Conservation (phyloP, 1,139 yeast species). For the Pichia sp. region DNA sequence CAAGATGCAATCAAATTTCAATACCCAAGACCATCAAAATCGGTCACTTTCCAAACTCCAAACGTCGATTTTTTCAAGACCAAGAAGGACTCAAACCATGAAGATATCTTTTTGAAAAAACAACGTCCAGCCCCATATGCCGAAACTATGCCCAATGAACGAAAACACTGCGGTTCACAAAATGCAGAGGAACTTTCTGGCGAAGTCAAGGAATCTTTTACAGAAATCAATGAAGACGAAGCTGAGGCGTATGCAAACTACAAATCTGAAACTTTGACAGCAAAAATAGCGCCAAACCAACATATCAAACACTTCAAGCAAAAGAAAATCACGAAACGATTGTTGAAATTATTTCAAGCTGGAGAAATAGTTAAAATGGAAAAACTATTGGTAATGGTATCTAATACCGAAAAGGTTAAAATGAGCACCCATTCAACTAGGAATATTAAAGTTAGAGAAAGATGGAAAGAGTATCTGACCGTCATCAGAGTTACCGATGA, state of each 20-base stretch:
- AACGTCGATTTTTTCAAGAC: no score
- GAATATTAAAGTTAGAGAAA: conserved; percentile 44
- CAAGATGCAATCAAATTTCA: background rate
- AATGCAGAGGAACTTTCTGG: background rate
- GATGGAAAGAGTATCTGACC: conserved; percentile 71
- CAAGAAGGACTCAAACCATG: no score
- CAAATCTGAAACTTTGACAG: conserved; percentile 8
- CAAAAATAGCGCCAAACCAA: conserved; percentile 11
- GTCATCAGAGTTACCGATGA: conserved; percentile 55
- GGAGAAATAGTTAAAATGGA: conserved; percentile 65
- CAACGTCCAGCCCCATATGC: background rate
- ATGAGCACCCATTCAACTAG: conserved; percentile 39
- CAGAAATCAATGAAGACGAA: conserved; percentile 5
- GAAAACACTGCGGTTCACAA: background rate
- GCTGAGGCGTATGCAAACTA: conserved; percentile 7
- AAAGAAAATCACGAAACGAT: conserved; percentile 12
- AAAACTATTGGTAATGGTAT: conserved; percentile 54
- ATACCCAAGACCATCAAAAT: background rate
- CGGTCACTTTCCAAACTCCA: background rate
- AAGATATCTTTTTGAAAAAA: background rate
- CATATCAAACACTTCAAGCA: conserved; percentile 2
- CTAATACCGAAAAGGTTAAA: conserved; percentile 25
- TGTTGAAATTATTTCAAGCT: conserved; percentile 25
- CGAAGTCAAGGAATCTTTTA: background rate
- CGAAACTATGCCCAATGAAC: background rate